Evolutionary conservation across 2,329 filamentous ascomycete species (phyloP).

Genomic region (Penicillium paneum): DNA sequence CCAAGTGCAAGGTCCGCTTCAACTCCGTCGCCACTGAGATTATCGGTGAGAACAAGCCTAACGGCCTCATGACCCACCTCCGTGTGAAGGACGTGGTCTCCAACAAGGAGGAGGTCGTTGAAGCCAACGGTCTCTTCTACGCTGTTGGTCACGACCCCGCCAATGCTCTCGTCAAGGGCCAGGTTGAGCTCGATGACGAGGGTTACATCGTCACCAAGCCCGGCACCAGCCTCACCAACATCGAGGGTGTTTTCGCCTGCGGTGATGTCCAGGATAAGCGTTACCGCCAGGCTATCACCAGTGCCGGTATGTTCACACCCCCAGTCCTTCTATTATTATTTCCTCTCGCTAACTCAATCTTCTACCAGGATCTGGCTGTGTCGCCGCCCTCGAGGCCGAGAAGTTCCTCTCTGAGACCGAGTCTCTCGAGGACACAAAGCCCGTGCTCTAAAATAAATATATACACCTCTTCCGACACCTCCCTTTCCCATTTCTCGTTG

Average conservation of each 20-base stretch:
- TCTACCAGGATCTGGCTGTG: slow-evolving; percentile 75
- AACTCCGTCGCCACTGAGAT: slow-evolving; percentile 79
- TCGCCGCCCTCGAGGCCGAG: slow-evolving; percentile 93
- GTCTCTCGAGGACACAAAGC: slow-evolving; percentile 41
- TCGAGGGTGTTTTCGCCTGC: slow-evolving; percentile 91
- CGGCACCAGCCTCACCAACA: slow-evolving; percentile 80
- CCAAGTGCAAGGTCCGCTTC: slow-evolving; percentile 88
- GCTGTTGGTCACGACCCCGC: slow-evolving; percentile 96
- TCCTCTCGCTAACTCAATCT: slow-evolving; percentile 21
- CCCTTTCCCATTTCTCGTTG: neutral
- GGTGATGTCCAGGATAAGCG: slow-evolving; percentile 98
- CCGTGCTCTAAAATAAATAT: slow-evolving; percentile 51
- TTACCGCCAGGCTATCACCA: slow-evolving; percentile 96
- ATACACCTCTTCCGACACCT: neutral
- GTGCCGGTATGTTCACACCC: slow-evolving; percentile 71
- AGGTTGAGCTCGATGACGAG: slow-evolving; percentile 82
- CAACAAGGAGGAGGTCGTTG: slow-evolving; percentile 75
- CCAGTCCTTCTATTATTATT: neutral
- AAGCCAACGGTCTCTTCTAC: slow-evolving; percentile 93
- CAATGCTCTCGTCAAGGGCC: slow-evolving; percentile 82
- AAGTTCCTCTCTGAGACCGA: slow-evolving; percentile 82
- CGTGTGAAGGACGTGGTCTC: slow-evolving; percentile 75
- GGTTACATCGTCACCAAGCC: slow-evolving; percentile 88
- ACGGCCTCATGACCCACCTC: slow-evolving; percentile 82
- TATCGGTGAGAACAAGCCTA: slow-evolving; percentile 70